Evolutionary conservation across 768 basidiomycete species (phyloP), one percentile per base, ranked within the genome.

Genomic region (Suillus alpinus): DNA sequence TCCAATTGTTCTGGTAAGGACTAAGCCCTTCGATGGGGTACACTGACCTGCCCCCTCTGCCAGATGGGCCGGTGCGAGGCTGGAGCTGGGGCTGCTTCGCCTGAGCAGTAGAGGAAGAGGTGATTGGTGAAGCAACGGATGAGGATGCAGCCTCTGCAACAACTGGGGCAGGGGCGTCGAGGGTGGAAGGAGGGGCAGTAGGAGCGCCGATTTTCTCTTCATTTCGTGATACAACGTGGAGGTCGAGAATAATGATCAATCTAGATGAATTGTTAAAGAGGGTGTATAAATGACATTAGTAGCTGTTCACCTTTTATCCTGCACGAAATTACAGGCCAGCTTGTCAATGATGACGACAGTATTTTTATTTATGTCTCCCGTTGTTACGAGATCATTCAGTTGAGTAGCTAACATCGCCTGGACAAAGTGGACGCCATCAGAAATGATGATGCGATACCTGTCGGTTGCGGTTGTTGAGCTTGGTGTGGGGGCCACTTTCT

Each of bases 1-100:
- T 95, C 97, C 97, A 99, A 74, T 93, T 93, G 78, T 96, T 98
- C 75, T 97, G 94, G 68, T 98, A 98, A 9, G 96, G 96, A 69
- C 91, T 95, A 49, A 98, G 83, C 6, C 88, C 91, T 71, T 97
- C 96, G 65, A 99, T 98, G 2, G 95, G 96, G 73, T 88, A 88
- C 36, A 87, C 72, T 13, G 70, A 68, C 41, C 71, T 73, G 29
- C 69, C 67, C 39, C 58, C 47, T 59, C 59, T 67, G 18, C 62
- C 65, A 44, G 59, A 59, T 57, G 66, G n/a, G 20, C 59, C 55
- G 31, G 67, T 53, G 3, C 61, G 69, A 50, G 62, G 14, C 2
- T 55, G 26, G 1, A 5, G 12, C 20, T 66, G 55, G 1, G 4
- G 4, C n/a, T 65, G 55, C 29, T 59, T 52, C 8, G 58, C 37